Conservation (phyloP, 495 filamentous ascomycete genomes). For the Pyrenopolyporus hunteri region DNA sequence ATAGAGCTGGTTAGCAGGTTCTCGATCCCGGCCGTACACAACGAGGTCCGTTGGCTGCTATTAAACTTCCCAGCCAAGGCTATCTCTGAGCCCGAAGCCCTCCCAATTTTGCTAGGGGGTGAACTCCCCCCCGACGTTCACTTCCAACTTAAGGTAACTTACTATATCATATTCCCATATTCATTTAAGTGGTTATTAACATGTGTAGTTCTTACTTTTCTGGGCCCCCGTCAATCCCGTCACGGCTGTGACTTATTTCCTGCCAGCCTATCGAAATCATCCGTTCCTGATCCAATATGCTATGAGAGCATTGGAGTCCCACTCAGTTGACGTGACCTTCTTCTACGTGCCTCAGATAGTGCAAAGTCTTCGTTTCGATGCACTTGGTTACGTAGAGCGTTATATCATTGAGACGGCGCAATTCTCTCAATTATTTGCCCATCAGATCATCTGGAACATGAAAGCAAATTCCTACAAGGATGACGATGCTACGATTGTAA, state of each 20-base stretch:
- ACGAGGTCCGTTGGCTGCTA: conserved; percentile 78
- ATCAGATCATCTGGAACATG: conserved; percentile 99
- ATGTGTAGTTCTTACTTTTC: conserved; percentile 78
- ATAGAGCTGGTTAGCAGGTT: conserved; percentile 83
- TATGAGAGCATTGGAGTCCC: conserved; percentile 90
- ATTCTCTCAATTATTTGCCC: conserved; percentile 94
- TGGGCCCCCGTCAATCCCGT: conserved; percentile 95
- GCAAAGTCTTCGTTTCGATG: conserved; percentile 94
- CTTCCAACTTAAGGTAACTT: conserved; percentile 82
- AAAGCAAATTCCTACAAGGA: conserved; percentile 98
- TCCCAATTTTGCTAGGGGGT: conserved; percentile 79
- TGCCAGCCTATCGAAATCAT: conserved; percentile 92
- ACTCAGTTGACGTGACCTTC: conserved; percentile 95
- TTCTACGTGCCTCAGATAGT: conserved; percentile 99
- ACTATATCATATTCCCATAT: neutral
- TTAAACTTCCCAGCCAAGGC: conserved; percentile 83
- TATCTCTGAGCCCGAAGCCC: conserved; percentile 75
- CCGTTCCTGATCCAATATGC: conserved; percentile 96
- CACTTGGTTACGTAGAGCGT: conserved; percentile 90
- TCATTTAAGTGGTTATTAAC: conserved; percentile 44
- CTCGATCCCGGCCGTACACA: conserved; percentile 70
- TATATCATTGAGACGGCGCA: conserved; percentile 97
- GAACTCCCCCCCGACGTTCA: conserved; percentile 77
- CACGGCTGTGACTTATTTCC: conserved; percentile 88
- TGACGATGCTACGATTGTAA: conserved; percentile 86